Evolutionary conservation across 768 basidiomycete genomes (phyloP).

Genomic region (Artomyces pyxidatus): DNA sequence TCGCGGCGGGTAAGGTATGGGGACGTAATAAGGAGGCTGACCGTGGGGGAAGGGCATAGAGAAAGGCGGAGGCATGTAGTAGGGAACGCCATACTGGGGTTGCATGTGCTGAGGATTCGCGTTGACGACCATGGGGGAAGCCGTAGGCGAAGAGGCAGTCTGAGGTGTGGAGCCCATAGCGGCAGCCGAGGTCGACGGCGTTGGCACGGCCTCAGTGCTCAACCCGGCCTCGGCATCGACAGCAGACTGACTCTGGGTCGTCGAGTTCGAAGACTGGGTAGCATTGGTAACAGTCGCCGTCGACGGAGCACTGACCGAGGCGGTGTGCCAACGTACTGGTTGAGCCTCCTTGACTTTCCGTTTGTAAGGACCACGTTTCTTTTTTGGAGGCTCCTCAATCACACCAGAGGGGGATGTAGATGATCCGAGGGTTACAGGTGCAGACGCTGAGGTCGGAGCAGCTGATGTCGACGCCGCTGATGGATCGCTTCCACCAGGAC

Average conservation of each 20-base stretch:
- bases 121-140: conserved; percentile 3
- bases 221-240: not conserved
- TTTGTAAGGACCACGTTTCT: not conserved
- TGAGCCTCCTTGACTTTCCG: not conserved
- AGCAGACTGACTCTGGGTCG: not conserved
- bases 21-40: conserved; percentile 15
- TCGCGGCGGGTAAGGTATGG: conserved; percentile 18
- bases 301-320: no score
- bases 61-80: conserved; percentile 31
- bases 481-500: not conserved
- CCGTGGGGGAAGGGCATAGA: conserved; percentile 20
- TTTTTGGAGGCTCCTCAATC: not conserved
- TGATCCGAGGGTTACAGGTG: not conserved
- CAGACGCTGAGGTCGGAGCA: not conserved
- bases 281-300: not conserved
- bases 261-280: conserved; percentile 3
- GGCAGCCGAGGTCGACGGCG: no score
- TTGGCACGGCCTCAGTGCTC: no score
- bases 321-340: no score
- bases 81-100: conserved; percentile 22
- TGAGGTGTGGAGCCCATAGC: not conserved
- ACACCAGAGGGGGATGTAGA: not conserved
- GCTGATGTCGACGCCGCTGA: not conserved
- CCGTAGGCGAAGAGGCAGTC: not conserved
- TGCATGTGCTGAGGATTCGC: conserved; percentile 19